A percentile compares a stretch with the other conserved stretches of the same genome.
Conservation (phyloP, 2,329 filamentous ascomycete species). For the Westerdykella aurantiaca region DNA sequence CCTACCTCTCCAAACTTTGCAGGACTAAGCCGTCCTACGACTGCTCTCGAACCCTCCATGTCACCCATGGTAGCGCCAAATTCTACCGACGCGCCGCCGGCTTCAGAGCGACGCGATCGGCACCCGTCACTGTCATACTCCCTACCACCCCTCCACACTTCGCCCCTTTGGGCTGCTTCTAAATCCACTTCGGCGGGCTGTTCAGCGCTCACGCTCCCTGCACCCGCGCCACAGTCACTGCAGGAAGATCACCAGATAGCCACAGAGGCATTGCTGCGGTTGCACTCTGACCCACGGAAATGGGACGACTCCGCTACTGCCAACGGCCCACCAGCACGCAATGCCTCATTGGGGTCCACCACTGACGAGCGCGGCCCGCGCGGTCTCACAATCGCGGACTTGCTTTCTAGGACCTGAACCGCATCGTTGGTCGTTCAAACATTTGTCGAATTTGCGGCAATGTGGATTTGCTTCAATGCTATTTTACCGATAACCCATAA, state of each 20-base stretch:
- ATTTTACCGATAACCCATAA: too few relatives aligned
- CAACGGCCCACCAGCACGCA: conserved; percentile 6
- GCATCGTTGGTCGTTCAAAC: not conserved
- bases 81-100: too few relatives aligned
- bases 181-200: conserved; percentile 28
- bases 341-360: conserved; percentile 4
- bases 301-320: conserved; percentile 28
- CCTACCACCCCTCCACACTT: conserved; percentile 41
- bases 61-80: too few relatives aligned
- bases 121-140: conserved; percentile 28
- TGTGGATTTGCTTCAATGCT: too few relatives aligned
- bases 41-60: conserved; percentile 9
- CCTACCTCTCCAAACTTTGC: conserved; percentile 41
- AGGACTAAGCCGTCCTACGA: conserved; percentile 39
- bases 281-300: conserved; percentile 68
- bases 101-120: too few relatives aligned
- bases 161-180: conserved; percentile 40
- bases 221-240: conserved; percentile 32
- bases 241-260: conserved; percentile 60
- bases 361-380: conserved; percentile 13
- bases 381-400: conserved; percentile 45
- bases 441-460: not conserved
- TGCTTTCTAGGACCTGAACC: conserved; percentile 25
- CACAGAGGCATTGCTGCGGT: conserved; percentile 79
- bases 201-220: conserved; percentile 32